Percentiles rank a stretch among this genome's conserved stretches.
Conservation (phyloP, 1,139 yeast species). For the Candida sanyaensis region DNA sequence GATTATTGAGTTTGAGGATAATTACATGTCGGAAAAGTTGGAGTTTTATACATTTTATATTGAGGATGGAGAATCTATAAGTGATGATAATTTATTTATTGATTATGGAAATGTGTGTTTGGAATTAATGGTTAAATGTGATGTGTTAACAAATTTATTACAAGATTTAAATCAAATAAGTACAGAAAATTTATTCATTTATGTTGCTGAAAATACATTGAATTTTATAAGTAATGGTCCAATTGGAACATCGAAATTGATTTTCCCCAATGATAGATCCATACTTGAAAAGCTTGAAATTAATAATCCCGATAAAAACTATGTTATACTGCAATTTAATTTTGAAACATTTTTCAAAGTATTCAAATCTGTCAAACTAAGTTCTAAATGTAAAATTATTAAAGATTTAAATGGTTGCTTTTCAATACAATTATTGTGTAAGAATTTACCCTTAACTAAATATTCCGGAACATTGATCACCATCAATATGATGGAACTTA, state of each 20-base stretch:
- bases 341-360: slow-evolving; percentile 56
- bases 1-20: slow-evolving; percentile 70
- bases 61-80: slow-evolving; percentile 26
- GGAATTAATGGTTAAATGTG: slow-evolving; percentile 70
- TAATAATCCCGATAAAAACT: slow-evolving; percentile 18
- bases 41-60: slow-evolving; percentile 64
- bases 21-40: slow-evolving; percentile 65
- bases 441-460: slow-evolving; percentile 26
- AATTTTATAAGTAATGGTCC: slow-evolving; percentile 66
- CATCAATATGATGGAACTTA: slow-evolving; percentile 55
- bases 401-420: slow-evolving; percentile 59
- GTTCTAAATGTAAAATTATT: slow-evolving; percentile 60
- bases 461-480: slow-evolving; percentile 66
- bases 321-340: slow-evolving; percentile 44
- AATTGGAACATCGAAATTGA: slow-evolving; percentile 68
- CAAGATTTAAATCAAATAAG: slow-evolving; percentile 68
- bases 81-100: slow-evolving; percentile 36
- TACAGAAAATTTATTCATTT: slow-evolving; percentile 58
- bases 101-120: slow-evolving; percentile 53
- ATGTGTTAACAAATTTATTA: slow-evolving; percentile 61
- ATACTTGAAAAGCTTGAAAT: slow-evolving; percentile 53
- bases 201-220: slow-evolving; percentile 30
- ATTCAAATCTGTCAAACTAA: slow-evolving; percentile 53
- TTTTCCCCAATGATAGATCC: slow-evolving; percentile 64
- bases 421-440: slow-evolving; percentile 46